These are phyloP conservation scores for Leccinum insolens DNA, from an alignment of 1,284 basidiomycete genomes.

Conservation along the genomic window DNA sequence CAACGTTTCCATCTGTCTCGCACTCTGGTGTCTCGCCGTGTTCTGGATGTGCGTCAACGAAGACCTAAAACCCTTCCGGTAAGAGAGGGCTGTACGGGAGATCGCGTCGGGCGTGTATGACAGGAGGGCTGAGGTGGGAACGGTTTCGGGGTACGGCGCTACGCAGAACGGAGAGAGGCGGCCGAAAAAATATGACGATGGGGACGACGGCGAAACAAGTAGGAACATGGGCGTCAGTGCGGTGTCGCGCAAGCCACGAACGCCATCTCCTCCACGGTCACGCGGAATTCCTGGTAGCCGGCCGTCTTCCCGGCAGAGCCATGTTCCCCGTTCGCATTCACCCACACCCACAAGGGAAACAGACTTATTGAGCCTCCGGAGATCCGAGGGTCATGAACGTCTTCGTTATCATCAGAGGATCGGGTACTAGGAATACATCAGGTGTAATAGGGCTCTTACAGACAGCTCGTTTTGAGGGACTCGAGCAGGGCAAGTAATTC, in stretches of 20 bases:
- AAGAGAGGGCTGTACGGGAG: constrained; percentile 33
- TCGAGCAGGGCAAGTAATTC: no score
- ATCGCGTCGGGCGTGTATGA: constrained; percentile 17
- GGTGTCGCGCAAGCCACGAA: constrained; percentile 2
- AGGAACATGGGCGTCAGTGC: not conserved
- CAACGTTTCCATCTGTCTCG: constrained; percentile 73
- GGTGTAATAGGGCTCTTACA: no score
- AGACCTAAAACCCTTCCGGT: constrained; percentile 88
- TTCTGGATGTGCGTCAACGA: constrained; percentile 92
- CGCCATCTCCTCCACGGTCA: constrained; percentile 12
- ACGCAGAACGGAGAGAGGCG: constrained; percentile 21
- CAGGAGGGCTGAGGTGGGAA: constrained; percentile 1
- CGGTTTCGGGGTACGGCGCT: constrained; percentile 21
- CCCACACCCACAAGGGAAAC: constrained; percentile 12
- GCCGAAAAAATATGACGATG: constrained; percentile 15
- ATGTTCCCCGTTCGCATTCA: constrained; percentile 1
- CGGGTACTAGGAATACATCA: no score
- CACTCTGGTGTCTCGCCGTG: constrained; percentile 88
- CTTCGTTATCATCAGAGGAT: no score
- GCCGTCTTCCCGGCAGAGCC: constrained; percentile 15
- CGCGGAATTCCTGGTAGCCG: constrained; percentile 12
- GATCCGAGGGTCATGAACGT: no score
- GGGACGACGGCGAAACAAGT: not conserved
- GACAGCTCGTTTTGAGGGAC: no score
- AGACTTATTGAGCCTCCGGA: no score